Evolutionary conservation across 73 alveolate genomes (phyloP).

Genomic region (Effrenium voratum): DNA sequence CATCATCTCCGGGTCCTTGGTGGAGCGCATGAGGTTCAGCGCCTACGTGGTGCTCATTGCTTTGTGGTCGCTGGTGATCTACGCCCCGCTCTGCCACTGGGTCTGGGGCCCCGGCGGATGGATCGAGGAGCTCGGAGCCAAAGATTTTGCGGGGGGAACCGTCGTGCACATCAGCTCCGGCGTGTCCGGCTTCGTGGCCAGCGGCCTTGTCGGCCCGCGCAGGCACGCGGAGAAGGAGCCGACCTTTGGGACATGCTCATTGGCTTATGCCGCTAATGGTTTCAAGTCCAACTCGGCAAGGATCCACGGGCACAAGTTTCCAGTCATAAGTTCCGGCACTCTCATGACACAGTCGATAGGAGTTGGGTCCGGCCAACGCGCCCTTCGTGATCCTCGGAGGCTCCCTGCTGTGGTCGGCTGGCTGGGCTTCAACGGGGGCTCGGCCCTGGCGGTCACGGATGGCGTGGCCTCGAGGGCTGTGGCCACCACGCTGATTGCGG

Average conservation of each 20-base stretch:
- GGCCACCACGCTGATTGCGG: constrained; percentile 63
- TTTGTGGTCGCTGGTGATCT: constrained; percentile 48
- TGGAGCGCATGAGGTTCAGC: constrained; percentile 59
- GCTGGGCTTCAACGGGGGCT: constrained; percentile 53
- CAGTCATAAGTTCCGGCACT: constrained; percentile 39
- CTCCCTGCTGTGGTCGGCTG: constrained; percentile 55
- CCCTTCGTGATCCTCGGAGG: constrained; percentile 50
- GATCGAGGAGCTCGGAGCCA: constrained; percentile 42
- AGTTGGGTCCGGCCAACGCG: constrained; percentile 39
- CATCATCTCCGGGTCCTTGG: constrained; percentile 45
- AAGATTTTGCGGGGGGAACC: constrained; percentile 27
- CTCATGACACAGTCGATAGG: no score
- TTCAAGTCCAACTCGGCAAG: no score
- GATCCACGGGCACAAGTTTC: no score
- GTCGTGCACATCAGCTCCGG: constrained; percentile 85
- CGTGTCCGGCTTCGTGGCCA: constrained; percentile 56
- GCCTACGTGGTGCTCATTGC: constrained; percentile 42
- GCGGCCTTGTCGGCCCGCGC: constrained; percentile 57
- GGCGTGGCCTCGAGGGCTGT: constrained; percentile 64
- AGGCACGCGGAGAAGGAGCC: constrained; percentile 61
- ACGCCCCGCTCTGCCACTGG: constrained; percentile 84
- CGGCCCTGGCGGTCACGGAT: constrained; percentile 22
- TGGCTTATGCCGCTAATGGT: constrained; percentile 46
- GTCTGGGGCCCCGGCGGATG: constrained; percentile 75
- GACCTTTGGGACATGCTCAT: no score